Base-by-base conservation (phyloP, 2,329 filamentous ascomycete species). In the Aspergillus sp. region DNA sequence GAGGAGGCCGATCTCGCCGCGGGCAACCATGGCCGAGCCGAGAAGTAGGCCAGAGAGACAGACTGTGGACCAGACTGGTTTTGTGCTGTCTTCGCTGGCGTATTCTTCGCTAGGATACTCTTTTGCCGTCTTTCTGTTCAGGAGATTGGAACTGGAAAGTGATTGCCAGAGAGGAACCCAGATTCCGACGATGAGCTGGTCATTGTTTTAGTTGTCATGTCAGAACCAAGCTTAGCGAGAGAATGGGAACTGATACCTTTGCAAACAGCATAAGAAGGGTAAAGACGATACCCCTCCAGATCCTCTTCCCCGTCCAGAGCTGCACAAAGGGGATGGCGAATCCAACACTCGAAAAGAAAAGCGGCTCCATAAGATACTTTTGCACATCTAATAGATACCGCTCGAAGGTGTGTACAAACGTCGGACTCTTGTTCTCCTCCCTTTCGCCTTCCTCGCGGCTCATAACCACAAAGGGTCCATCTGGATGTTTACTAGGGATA, bases 321-420 rank as follows among this genome's bases (percentile, higher is more conserved):
- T 70, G 54, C 49, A 74, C 57, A 51, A 73, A 74, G 1, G 72
- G 72, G 49, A 74, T 73, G 0, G 72, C 72, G 39, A 74, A 74
- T 0, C 72, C 72, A 8, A 74, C 65, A 55, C 71, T 73, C 2
- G 70, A 64, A 27, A 73, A 73, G 52, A 73, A 73, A 11, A 73
- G 48, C 19, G 71, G 71, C 50, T 70, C 71, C 71, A 73, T 73
- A 42, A 73, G 58, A 57, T 72, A 72, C 21, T 70, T 61, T 59
- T 75, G 76, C 13, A 73, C 68, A 10, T 69, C 75, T 1, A 73
- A 54, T 1, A 78, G 64, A 56, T 78, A 79, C 8, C 63, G 61
- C 56, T 77, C 75, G 57, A 78, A 78, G 0, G 76, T 77, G 55
- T 77, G 74, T 0, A 73, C 66, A 51, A 78, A 78, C 0, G 70